Conservation (phyloP, 2,329 filamentous ascomycete species). For the Ophiostoma ulmi region DNA sequence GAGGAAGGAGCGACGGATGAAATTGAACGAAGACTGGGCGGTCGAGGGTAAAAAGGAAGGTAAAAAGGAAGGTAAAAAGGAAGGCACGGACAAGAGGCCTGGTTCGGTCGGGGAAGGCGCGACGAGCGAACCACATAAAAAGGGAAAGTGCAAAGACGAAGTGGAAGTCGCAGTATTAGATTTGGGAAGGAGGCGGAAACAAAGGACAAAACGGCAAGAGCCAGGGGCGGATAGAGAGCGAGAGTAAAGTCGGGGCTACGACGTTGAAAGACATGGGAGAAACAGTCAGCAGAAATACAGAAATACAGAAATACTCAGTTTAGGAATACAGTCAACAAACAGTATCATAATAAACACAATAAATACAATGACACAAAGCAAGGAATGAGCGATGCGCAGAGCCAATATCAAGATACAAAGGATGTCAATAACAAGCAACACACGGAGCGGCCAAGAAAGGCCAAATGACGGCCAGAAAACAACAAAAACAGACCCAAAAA, state of each 20-base stretch:
- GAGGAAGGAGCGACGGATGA: conserved; percentile 15
- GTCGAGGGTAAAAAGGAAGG: not conserved
- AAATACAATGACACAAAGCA: not conserved
- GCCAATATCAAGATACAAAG: not conserved
- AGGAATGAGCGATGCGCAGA: not conserved
- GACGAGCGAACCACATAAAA: conserved; percentile 5
- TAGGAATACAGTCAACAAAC: not conserved
- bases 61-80: not conserved
- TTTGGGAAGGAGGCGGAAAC: conserved; percentile 7
- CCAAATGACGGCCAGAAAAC: not conserved
- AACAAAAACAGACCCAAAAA: not conserved
- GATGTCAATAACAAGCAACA: not conserved
- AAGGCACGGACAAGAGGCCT: not conserved
- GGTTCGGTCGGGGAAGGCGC: not conserved
- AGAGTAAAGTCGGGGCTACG: conserved; percentile 18
- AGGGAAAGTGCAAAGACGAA: conserved; percentile 10
- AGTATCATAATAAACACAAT: not conserved
- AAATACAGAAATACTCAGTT: not conserved
- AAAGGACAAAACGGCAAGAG: conserved; percentile 15
- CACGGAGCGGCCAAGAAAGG: not conserved
- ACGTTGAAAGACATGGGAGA: conserved; percentile 4
- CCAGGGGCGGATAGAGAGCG: conserved; percentile 18
- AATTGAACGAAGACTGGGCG: not conserved
- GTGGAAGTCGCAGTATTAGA: not conserved
- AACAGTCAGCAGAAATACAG: not conserved